Conservation (phyloP, 345 rosid species). For the Eucalyptus victrix region DNA sequence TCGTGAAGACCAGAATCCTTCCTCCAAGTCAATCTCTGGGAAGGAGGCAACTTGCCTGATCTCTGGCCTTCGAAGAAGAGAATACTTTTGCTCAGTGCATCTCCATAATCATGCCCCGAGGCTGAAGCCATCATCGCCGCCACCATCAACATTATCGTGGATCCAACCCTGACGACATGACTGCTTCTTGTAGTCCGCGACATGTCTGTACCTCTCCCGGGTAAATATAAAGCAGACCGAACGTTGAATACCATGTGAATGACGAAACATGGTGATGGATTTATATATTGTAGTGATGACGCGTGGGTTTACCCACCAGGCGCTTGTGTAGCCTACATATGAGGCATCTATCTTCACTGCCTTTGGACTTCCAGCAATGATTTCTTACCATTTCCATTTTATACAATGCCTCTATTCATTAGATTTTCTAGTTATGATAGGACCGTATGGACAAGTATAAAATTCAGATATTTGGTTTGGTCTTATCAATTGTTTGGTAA, state of each 20-base stretch:
- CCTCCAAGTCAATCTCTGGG: conserved; percentile 52
- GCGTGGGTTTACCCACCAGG: neutral
- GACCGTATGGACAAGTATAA: neutral
- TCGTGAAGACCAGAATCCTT: conserved; percentile 47
- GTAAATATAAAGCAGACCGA: neutral
- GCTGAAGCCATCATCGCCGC: neutral
- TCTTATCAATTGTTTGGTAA: neutral
- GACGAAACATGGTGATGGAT: neutral
- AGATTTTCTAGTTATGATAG: neutral
- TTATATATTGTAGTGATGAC: neutral
- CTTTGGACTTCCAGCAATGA: neutral
- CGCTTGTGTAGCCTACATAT: neutral
- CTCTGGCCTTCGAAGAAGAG: conserved; percentile 68
- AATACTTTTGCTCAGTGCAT: conserved; percentile 46
- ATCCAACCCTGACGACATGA: neutral
- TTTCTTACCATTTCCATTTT: neutral
- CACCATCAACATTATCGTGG: neutral
- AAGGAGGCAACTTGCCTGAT: conserved; percentile 40
- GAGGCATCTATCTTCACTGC: neutral
- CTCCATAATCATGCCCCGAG: conserved; percentile 36
- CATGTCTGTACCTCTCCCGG: neutral
- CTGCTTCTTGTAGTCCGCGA: neutral
- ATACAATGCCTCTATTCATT: neutral
- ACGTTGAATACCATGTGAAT: neutral
- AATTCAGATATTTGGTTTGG: no score